Evolutionary conservation across 208 protist genomes (phyloP), one percentile per base, ranked within the genome.

Genomic region (Hexamita inflata): DNA sequence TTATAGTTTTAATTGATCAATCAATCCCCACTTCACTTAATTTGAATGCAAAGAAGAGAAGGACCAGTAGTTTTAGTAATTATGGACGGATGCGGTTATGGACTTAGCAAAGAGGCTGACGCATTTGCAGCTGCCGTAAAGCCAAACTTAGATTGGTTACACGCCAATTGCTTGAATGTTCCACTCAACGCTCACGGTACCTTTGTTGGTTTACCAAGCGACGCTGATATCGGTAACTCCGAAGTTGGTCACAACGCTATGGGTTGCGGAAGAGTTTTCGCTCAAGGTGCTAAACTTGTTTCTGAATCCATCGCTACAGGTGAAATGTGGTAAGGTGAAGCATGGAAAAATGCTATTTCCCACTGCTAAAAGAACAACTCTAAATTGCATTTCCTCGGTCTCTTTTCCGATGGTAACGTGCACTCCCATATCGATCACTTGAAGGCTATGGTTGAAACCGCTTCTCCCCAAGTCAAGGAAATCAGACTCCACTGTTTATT

Each of bases 201-300:
- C 1, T 83, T 89, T 0, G 91, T 94, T 19, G 91, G 91, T 26
- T 85, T 94, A 61, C 91, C 91, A 15, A 90, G 89, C 13, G 89
- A 92, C 60, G 89, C 88, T 1, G 91, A 94, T 76, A 94, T 94
- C 90, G 91, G 91, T 53, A 94, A 94, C 86, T 91, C 88, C 75
- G 90, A 94, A 80, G 91, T 94, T 11, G 91, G 91, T 40, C 91
- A 94, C 85, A 94, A 94, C 81, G 89, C 90, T 4, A 87, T 94
- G 74, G 91, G 91, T 58, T 85, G 89, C 1, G 91, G 91, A 58
- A 87, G 90, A 59, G 87, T 94, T 24, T 86, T 87, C 26, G 79
- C 91, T 65, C 90, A 94, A 81, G 91, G 91, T 60, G 88, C 91
- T 40, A 93, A 90, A 30, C 87, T 94, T 32, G 90, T 94, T n/a